phyloP scores from a whole-genome alignment of 768 basidiomycete species.

The Gyrodon lividus region DNA sequence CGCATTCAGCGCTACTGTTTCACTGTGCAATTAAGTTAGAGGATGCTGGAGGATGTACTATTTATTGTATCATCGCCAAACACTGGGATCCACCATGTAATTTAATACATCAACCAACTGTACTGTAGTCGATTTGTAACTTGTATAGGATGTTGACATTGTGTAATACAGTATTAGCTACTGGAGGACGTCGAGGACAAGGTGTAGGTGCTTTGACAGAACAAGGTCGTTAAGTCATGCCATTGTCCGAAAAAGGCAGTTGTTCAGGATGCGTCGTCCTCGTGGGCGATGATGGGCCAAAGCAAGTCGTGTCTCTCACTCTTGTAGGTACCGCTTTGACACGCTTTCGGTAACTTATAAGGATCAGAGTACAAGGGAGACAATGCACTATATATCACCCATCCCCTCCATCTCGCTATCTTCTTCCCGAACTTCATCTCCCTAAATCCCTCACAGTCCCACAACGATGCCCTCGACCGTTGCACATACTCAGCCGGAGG shows the following conservation, averaged over 20 bases:
- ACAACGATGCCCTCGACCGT: slow-evolving; percentile 12
- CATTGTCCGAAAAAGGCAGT: slow-evolving; percentile 36
- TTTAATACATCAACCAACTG: slow-evolving; percentile 3
- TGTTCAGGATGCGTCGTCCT: slow-evolving; percentile 26
- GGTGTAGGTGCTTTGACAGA: slow-evolving; percentile 1
- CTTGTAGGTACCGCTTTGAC: slow-evolving; percentile 24
- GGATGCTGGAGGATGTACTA: neutral
- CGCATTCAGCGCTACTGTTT: neutral
- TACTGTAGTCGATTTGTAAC: slow-evolving; percentile 21
- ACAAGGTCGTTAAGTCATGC: slow-evolving; percentile 21
- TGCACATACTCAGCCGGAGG: slow-evolving; percentile 9
- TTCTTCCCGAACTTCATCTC: neutral
- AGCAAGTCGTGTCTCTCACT: neutral
- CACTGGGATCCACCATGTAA: neutral
- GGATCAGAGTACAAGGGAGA: slow-evolving; percentile 14
- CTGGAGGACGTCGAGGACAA: no score
- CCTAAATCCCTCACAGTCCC: neutral
- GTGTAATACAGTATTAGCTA: slow-evolving; percentile 9
- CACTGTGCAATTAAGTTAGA: neutral
- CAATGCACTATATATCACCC: slow-evolving; percentile 14
- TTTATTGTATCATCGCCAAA: slow-evolving; percentile 14
- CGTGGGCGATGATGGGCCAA: neutral
- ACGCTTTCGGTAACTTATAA: slow-evolving; percentile 23
- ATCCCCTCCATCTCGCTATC: neutral
- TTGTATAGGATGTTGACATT: slow-evolving; percentile 3